Evolutionary conservation across 768 basidiomycete species (phyloP).

Genomic region (Rhodotorula taiwanensis): DNA sequence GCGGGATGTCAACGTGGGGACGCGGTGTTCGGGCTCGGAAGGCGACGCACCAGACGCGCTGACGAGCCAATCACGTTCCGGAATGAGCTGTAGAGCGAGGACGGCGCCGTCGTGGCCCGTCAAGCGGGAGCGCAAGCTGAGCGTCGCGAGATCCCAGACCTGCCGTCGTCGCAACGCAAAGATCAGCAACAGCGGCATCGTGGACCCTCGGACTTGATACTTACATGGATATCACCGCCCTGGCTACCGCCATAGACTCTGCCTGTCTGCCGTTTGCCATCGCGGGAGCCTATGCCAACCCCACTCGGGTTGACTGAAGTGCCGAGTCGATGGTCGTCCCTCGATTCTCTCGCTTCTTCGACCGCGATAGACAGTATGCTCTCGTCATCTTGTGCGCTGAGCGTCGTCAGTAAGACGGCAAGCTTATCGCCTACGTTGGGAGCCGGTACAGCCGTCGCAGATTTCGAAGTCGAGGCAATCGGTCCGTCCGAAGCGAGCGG

Average conservation of each 20-base stretch:
- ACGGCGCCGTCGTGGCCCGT: conserved; percentile 46
- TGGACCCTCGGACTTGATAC: too few species aligned
- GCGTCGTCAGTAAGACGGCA: conserved; percentile 5
- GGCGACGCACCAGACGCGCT: conserved; percentile 42
- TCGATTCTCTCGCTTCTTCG: conserved; percentile 5
- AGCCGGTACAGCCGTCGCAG: too few species aligned
- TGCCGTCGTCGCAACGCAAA: conserved; percentile 26
- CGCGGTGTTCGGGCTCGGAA: neutral
- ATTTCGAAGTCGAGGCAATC: too few species aligned
- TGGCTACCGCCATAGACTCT: conserved; percentile 28
- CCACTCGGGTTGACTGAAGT: neutral
- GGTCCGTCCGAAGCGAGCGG: too few species aligned
- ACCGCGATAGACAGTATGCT: conserved; percentile 21
- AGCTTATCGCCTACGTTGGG: too few species aligned
- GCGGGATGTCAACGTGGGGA: neutral
- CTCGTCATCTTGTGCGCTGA: conserved; percentile 18
- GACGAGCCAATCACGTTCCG: conserved; percentile 45
- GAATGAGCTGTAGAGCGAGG: conserved; percentile 44
- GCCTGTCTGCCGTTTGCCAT: neutral
- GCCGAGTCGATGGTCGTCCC: neutral
- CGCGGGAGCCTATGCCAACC: neutral
- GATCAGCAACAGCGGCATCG: too few species aligned
- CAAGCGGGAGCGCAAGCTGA: conserved; percentile 42
- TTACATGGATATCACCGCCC: conserved; percentile 24
- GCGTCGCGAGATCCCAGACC: conserved; percentile 44